phyloP scores from a whole-genome alignment of 139 green algal genomes.

The Closterium sp. region DNA sequence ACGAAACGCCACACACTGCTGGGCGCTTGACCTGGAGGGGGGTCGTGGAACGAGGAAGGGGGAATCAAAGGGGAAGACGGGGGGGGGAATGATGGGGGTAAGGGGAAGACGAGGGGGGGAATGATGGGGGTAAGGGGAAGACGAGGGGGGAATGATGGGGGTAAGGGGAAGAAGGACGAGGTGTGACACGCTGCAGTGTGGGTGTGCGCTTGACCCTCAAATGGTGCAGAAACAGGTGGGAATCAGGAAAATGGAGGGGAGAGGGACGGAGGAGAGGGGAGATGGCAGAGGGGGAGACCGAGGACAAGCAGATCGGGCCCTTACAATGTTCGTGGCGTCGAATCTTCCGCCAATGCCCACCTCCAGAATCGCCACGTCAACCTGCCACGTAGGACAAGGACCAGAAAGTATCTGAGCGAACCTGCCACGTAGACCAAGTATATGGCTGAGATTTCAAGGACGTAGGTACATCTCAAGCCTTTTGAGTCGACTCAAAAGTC shows the following conservation, averaged over 20 bases:
- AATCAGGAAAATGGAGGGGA: not conserved
- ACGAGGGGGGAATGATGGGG: no score
- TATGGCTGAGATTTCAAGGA: not conserved
- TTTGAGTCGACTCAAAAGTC: not conserved
- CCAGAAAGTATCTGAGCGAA: constrained; percentile 39
- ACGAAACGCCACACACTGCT: constrained; percentile 75
- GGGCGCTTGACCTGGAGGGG: constrained; percentile 39
- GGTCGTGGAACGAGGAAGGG: not conserved
- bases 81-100: not conserved
- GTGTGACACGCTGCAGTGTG: no score
- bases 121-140: not conserved
- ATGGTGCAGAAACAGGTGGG: no score
- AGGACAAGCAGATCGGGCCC: not conserved
- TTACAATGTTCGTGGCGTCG: constrained; percentile 89
- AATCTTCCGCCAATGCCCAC: constrained; percentile 90
- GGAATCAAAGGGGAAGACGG: not conserved
- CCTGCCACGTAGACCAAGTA: constrained; percentile 9
- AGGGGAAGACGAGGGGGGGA: not conserved
- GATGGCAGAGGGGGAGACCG: not conserved
- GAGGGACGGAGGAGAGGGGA: not conserved
- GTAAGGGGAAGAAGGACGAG: not conserved
- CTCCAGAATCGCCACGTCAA: constrained; percentile 91
- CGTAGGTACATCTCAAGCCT: not conserved
- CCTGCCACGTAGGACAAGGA: constrained; percentile 22
- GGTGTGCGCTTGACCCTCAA: no score